Percentiles rank a stretch among this genome's conserved stretches.
These are phyloP conservation scores for Leptographium galeiforme DNA, from an alignment of 2,329 filamentous ascomycete species.

Conservation along the genomic window DNA sequence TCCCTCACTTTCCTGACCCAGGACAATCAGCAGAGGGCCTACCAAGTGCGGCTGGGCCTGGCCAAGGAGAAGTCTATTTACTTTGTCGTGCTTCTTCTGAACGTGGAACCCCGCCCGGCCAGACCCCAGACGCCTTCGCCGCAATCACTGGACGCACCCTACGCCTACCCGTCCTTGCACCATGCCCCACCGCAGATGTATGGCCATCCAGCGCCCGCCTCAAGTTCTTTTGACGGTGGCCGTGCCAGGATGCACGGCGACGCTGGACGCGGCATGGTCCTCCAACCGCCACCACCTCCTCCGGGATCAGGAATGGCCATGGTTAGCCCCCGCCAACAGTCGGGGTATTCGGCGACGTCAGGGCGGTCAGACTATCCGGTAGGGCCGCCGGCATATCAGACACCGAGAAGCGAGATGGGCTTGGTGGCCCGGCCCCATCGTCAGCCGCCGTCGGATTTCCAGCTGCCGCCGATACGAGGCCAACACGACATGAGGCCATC, in stretches of 20 bases:
- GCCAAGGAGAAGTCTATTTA: slow-evolving; percentile 49
- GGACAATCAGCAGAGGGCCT: slow-evolving; percentile 37
- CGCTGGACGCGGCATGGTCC: not conserved
- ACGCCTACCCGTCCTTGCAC: slow-evolving; percentile 26
- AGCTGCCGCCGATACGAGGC: slow-evolving; percentile 35
- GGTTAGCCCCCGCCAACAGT: slow-evolving; percentile 26
- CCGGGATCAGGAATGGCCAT: slow-evolving; percentile 21
- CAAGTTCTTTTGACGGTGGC: slow-evolving; percentile 32
- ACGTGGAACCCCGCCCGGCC: slow-evolving; percentile 21
- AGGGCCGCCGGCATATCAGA: slow-evolving; percentile 34
- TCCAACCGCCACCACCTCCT: not conserved
- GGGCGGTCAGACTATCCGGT: slow-evolving; percentile 29
- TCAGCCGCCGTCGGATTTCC: slow-evolving; percentile 19
- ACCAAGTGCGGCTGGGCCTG: slow-evolving; percentile 39
- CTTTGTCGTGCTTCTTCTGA: slow-evolving; percentile 42
- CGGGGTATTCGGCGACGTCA: slow-evolving; percentile 32
- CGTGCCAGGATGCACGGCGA: slow-evolving; percentile 25
- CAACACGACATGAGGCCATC: slow-evolving; percentile 18
- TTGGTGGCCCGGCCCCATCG: slow-evolving; percentile 19
- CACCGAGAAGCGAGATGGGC: slow-evolving; percentile 37
- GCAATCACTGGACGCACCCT: slow-evolving; percentile 27
- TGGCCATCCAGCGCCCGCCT: slow-evolving; percentile 30
- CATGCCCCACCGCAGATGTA: slow-evolving; percentile 22
- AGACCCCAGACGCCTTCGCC: slow-evolving; percentile 32
- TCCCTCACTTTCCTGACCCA: slow-evolving; percentile 38